phyloP scores from a whole-genome alignment of 192 early-diverging fungal species.

The Backusella luteola region DNA sequence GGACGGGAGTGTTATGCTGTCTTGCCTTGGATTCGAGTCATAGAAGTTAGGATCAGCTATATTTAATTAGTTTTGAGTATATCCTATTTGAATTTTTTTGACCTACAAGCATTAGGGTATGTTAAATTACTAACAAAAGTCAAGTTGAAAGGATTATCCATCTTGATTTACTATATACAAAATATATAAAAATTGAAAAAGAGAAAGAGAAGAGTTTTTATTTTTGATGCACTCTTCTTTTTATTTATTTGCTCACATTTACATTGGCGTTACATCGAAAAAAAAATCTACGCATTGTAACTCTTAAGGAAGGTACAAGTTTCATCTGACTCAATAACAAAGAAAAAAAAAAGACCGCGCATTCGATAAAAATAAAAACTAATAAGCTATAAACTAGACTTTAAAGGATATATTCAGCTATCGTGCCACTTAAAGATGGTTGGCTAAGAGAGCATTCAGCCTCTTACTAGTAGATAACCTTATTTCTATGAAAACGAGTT shows the following conservation, averaged over 20 bases:
- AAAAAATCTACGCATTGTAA: not conserved
- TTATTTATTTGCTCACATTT: constrained; percentile 10
- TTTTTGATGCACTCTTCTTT: not conserved
- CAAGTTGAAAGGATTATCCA: not conserved
- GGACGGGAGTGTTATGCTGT: not conserved
- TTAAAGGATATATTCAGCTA: too few species aligned
- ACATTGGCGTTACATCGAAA: constrained; percentile 1
- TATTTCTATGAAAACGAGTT: too few species aligned
- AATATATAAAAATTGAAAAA: not conserved
- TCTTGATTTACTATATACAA: not conserved
- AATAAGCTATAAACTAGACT: too few species aligned
- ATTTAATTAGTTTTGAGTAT: not conserved
- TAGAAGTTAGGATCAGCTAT: not conserved
- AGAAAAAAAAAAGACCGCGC: not conserved
- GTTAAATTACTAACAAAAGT: not conserved
- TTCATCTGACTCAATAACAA: not conserved
- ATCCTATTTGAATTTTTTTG: not conserved
- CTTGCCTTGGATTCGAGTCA: not conserved
- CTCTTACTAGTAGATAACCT: not conserved
- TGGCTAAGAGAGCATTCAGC: not conserved
- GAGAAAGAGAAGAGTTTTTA: not conserved
- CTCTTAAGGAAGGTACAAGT: not conserved
- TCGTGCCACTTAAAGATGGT: too few species aligned
- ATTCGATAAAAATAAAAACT: not conserved
- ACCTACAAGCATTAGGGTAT: not conserved